Base-by-base conservation (phyloP, 169 alveolate species). In the Cryptosporidium parvum region DNA sequence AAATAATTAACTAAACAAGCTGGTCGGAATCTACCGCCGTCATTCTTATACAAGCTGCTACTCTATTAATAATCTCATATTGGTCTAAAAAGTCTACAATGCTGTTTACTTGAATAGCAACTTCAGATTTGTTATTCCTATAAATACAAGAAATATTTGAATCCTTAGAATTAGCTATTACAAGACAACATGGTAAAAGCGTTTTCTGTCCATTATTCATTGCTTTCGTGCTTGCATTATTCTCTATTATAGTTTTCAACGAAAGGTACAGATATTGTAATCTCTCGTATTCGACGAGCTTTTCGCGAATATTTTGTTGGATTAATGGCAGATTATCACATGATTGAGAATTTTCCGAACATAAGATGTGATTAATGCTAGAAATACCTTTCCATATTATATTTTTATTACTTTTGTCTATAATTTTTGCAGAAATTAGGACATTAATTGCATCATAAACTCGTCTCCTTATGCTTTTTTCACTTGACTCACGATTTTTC, bases 381-480 rank as follows among this genome's bases (percentile, higher is more conserved):
- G 89, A 80, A 26, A 80, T 65, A 62, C 89, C 89, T 48, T 65
- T 59, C 89, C 89, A 80, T 45, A 65, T 80, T 45, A 80, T 80
- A 42, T 92, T 85, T 69, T 93, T 93, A 16, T 85, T 92, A 65
- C 92, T 92, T 70, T 91, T 94, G 59, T 68, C 86, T 29, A 94
- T 61, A 35, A 94, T 93, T 39, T 91, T 93, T 26, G 94, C 94
- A 18, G 96, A 93, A 35, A 93, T 93, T 69, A 95, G 89, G 1
- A 95, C 97, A 91, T 94, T 95, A 37, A 95, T 91, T 1, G 97
- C 95, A 72, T 94, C 97, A 73, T 95, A 95, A 31, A 95, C 96
- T 72, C 97, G 87, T 75, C 97, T 92, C 75, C 96, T 86, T n/a
- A 95, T 95, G 71, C 95, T 95, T 65, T 95, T 95, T 69, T 93